Conservation (phyloP, 441 rosid species). For the Syzygium malaccense region DNA sequence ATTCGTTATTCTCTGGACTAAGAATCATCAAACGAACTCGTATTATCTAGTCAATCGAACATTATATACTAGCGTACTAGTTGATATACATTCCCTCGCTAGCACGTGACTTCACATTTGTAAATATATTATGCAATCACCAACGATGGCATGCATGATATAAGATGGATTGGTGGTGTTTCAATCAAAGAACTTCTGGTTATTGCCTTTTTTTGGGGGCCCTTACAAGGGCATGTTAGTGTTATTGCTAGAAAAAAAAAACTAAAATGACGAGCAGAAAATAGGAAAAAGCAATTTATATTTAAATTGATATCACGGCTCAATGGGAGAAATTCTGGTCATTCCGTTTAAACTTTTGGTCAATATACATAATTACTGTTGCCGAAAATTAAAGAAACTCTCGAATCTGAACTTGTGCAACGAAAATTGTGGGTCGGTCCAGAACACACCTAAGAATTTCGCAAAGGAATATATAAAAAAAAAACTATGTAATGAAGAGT, state of each 20-base stretch:
- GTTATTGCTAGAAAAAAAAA: background rate
- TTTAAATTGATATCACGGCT: too few species aligned
- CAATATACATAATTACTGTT: too few species aligned
- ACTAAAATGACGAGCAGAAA: background rate
- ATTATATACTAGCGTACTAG: background rate
- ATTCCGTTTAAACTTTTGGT: too few species aligned
- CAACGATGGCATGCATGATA: background rate
- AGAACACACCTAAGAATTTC: background rate
- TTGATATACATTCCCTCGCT: background rate
- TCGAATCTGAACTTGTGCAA: too few species aligned
- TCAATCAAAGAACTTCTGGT: background rate
- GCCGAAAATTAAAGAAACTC: too few species aligned
- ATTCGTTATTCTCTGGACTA: background rate
- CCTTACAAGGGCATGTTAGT: background rate
- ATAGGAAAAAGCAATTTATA: background rate
- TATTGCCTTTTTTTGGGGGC: background rate
- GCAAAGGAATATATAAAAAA: background rate
- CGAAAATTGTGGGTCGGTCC: background rate
- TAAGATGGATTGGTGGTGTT: background rate
- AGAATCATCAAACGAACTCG: background rate
- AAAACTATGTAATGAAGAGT: background rate
- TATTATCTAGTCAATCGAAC: background rate
- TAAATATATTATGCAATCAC: background rate
- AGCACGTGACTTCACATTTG: background rate
- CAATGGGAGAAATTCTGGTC: too few species aligned